These are phyloP conservation scores for Venturia carpophila DNA, from an alignment of 2,329 filamentous ascomycete species.

Conservation along the genomic window DNA sequence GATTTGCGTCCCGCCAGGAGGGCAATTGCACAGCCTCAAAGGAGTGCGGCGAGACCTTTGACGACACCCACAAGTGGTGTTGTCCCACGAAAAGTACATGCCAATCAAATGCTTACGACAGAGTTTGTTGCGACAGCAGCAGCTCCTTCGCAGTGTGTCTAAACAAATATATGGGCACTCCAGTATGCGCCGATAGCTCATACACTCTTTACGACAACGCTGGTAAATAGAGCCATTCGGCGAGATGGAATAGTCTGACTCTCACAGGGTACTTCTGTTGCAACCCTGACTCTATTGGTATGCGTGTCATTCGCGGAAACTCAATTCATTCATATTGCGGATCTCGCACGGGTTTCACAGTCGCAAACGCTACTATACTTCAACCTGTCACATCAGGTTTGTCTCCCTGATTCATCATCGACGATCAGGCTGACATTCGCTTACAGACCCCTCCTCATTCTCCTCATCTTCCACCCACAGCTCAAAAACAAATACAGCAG, in stretches of 20 bases:
- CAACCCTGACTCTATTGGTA: neutral
- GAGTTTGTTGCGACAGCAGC: neutral
- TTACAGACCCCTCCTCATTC: neutral
- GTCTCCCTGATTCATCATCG: neutral
- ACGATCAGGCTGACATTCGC: neutral
- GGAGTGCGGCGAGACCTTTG: neutral
- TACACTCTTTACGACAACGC: constrained; percentile 1
- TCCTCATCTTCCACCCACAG: neutral
- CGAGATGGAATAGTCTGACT: neutral
- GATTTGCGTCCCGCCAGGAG: constrained; percentile 7
- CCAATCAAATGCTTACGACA: constrained; percentile 1
- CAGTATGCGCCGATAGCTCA: neutral
- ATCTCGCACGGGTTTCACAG: neutral
- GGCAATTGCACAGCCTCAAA: neutral
- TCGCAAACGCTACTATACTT: constrained; percentile 6
- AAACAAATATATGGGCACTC: neutral
- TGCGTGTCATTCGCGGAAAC: constrained; percentile 1
- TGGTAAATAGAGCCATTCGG: neutral
- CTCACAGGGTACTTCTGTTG: constrained; percentile 2
- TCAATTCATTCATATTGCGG: constrained; percentile 1
- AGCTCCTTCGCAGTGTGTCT: neutral
- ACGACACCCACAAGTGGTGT: neutral
- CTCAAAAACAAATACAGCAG: constrained; percentile 1
- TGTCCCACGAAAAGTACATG: neutral
- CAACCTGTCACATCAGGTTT: neutral